These are phyloP conservation scores for Herpetomonas samuelpessoai DNA, from an alignment of 208 protist genomes.

Conservation along the genomic window DNA sequence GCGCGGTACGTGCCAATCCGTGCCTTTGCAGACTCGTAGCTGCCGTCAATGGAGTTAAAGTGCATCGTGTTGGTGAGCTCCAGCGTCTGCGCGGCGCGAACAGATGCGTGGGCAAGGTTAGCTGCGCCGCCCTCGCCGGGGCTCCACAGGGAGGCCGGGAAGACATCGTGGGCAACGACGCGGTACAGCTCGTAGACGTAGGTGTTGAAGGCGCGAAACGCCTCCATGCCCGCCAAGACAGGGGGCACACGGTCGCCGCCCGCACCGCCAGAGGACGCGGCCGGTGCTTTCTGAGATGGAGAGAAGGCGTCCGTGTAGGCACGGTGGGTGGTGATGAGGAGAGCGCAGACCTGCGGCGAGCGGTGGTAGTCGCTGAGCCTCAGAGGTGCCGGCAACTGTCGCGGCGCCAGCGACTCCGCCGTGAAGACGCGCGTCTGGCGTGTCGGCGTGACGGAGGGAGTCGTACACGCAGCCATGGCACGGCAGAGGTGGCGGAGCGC, in stretches of 20 bases:
- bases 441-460: neutral
- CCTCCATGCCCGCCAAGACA: conserved; percentile 40
- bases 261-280: neutral
- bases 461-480: neutral
- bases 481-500: conserved; percentile 5
- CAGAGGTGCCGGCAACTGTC: conserved; percentile 52
- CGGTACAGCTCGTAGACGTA: conserved; percentile 35
- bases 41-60: conserved; percentile 55
- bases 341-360: conserved; percentile 16
- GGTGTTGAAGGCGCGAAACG: conserved; percentile 39
- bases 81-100: neutral
- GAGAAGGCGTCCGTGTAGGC: conserved; percentile 14
- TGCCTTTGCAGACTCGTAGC: conserved; percentile 38
- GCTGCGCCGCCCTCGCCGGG: neutral
- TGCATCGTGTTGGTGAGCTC: conserved; percentile 40
- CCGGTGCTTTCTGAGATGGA: neutral
- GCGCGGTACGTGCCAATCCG: conserved; percentile 7
- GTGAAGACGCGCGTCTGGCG: conserved; percentile 19
- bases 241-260: conserved; percentile 2
- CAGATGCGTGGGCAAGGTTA: neutral
- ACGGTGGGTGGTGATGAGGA: conserved; percentile 38
- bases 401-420: conserved; percentile 42
- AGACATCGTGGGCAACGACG: conserved; percentile 38
- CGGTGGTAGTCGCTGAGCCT: conserved; percentile 68
- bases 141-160: conserved; percentile 36